Conservation (phyloP, 1,139 yeast species). For the Kluyveromyces marxianus region DNA sequence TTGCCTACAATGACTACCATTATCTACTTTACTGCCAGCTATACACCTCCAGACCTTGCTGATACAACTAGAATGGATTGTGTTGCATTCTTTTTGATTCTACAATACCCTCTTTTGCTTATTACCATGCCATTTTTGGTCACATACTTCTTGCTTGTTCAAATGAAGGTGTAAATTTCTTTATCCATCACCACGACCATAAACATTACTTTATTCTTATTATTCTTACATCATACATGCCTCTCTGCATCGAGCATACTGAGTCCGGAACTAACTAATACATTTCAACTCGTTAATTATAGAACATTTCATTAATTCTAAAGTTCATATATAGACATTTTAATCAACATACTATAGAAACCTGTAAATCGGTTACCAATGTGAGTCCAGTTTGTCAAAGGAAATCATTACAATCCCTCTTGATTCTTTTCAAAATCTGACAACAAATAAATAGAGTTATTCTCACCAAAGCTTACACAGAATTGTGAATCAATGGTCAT, state of each 20-base stretch:
- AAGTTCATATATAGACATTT: too few species aligned
- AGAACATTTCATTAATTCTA: too few species aligned
- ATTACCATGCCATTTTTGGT: conserved; percentile 60
- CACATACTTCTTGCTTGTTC: conserved; percentile 46
- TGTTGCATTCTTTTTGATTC: conserved; percentile 53
- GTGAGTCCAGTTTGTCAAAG: background rate
- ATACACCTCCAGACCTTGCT: conserved; percentile 51
- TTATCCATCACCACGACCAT: too few species aligned
- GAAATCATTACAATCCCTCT: background rate
- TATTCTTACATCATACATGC: too few species aligned
- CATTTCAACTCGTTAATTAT: too few species aligned
- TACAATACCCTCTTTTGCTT: conserved; percentile 52
- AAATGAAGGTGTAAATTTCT: conserved; percentile 15
- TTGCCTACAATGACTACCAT: conserved; percentile 68
- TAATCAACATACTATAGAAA: background rate
- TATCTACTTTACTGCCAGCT: conserved; percentile 68
- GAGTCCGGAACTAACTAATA: too few species aligned
- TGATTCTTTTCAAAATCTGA: conserved; percentile 25
- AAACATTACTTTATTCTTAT: background rate
- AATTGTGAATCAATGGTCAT: conserved; percentile 36
- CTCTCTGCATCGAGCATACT: too few species aligned
- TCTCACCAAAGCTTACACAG: conserved; percentile 61
- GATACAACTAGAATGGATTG: conserved; percentile 70
- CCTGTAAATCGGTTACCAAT: too few species aligned
- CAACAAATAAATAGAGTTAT: conserved; percentile 40